Base-by-base conservation (phyloP, 345 rosid species). In the Microthlaspi erraticum region DNA sequence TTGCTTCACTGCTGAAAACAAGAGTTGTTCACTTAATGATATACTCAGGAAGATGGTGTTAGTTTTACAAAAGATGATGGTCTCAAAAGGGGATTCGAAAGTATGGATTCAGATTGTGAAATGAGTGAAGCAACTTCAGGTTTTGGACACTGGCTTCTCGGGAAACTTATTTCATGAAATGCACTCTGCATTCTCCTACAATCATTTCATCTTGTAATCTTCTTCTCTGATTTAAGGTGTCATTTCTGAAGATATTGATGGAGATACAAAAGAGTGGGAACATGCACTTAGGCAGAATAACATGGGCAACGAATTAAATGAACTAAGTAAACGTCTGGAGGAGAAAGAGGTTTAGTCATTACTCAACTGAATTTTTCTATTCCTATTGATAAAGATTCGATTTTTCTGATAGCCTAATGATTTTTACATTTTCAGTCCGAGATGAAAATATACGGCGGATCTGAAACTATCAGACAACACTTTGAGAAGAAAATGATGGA, bases 201-300 rank as follows among this genome's bases (percentile, higher is more conserved):
- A 18, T 63, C 20, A 33, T 36, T 48, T 60, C 33, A 18, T 12
- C 41, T 44, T 68, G 2, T 12, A 45, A 16, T 36, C 1, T 26
- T 52, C 33, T 37, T 44, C 33, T 37, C 43, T 53, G 11, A 36
- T 60, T 68, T 0, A 80, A 84, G 93, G 79, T 72, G 90, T 38
- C 69, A 53, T 82, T 71, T 78, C 93, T 19, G 81, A 66, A 67
- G 96, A 88, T 72, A 83, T 87, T 59, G 97, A 84, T 74, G 93
- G 84, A 81, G 92, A 83, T 45, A 82, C 88, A 45, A 89, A 87
- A 75, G 97, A 93, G 80, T 91, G 96, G 92, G 98, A 89, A 79
- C 96, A 93, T 65, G 72, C 86, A 41, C 84, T 90, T 80, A 76
- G 87, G 79, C 88, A 80, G 63, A 87, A 83, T 80, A 83, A 85